Evolutionary conservation across 2,329 filamentous ascomycete species (phyloP), one percentile per base, ranked within the genome.

Genomic region (Thielaviopsis ethacetica): DNA sequence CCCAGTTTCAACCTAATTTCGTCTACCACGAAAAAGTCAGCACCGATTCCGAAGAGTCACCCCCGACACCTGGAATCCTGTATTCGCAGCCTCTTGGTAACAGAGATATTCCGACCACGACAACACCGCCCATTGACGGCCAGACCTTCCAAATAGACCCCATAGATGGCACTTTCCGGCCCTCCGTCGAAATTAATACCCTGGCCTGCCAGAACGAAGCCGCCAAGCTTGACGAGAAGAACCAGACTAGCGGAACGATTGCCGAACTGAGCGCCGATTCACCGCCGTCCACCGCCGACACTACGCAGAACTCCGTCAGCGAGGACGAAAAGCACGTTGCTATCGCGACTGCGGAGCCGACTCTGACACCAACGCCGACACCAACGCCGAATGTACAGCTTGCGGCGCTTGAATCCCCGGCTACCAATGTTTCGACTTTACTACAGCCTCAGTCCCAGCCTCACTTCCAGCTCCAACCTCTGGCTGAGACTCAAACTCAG

Each of bases 71-170:
- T 10, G 24, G 44, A 12, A 24, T 57, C 24, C 24, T 5, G 17
- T 15, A 34, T 27, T 57, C 55, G 19, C 55, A 57, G 10, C 9
- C 50, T 24, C 26, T 38, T n/a, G 26, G 55, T 15, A 51, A 57
- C 55, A 57, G 50, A 30, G 55, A 57, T 22, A 38, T 51, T 21
- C 34, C 50, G 30, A 13, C 13, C 44, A n/a, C 55, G 1, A 30
- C 26, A 9, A 34, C 44, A n/a, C 17, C 55, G 1, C 74, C 76
- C 9, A 75, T 76, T 53, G 76, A 79, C 12, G 74, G 44, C n/a
- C 44, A 49, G n/a, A 49, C 44, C 9, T 49, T 49, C n/a, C 44
- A 49, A 21, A 49, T 49, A 2, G 44, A 21, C 38, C 17, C 38
- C 6, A 44, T n/a, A n/a, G n/a, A 49, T n/a, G 44, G 44, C 17